Conservation (phyloP, 495 filamentous ascomycete genomes). For the Penicillium canescens region DNA sequence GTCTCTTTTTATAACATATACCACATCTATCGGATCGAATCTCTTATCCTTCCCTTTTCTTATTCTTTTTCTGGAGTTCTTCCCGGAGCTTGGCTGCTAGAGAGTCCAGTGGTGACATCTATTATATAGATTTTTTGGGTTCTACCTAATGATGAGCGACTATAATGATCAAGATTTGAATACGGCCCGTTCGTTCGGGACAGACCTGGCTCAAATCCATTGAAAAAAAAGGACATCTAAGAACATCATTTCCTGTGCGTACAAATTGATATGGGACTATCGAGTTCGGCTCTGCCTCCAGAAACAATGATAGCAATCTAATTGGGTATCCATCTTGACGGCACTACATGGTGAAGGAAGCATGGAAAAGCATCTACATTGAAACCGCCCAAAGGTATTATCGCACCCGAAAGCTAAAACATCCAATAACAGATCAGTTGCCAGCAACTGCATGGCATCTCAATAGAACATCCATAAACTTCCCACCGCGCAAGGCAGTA, state of each 20-base stretch:
- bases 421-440: too few species aligned
- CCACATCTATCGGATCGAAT: slow-evolving; percentile 4
- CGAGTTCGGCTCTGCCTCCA: too few species aligned
- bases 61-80: not conserved
- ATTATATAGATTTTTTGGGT: not conserved
- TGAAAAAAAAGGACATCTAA: too few species aligned
- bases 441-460: slow-evolving; percentile 41
- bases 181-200: not conserved
- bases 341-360: too few species aligned
- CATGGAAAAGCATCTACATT: too few species aligned
- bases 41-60: not conserved
- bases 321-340: too few species aligned
- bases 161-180: not conserved
- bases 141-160: not conserved
- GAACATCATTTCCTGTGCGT: too few species aligned
- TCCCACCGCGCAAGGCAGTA: slow-evolving; percentile 16
- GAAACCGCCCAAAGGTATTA: too few species aligned
- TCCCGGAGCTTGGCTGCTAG: not conserved
- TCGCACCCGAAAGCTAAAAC: too few species aligned
- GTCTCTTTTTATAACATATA: slow-evolving; percentile 2
- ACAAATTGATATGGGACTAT: too few species aligned
- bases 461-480: slow-evolving; percentile 33
- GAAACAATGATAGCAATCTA: too few species aligned
- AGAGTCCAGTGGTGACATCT: not conserved
- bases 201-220: too few species aligned